Evolutionary conservation across 2,329 filamentous ascomycete species (phyloP).

Genomic region (Eutypa lata): DNA sequence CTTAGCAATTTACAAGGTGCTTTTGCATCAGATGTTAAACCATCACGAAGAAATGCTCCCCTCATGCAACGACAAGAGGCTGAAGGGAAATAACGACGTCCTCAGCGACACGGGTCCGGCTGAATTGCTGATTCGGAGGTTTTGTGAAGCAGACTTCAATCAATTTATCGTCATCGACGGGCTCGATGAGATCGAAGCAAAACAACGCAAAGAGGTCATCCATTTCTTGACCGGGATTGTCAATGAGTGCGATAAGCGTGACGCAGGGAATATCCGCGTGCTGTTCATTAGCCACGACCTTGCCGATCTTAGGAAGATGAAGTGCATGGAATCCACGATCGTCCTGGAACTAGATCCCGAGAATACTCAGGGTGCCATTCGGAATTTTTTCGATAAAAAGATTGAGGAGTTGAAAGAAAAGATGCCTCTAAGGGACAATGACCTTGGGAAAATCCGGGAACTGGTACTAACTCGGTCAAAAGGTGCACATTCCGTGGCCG

Average conservation of each 20-base stretch:
- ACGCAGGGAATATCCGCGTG: background rate
- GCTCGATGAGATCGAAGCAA: background rate
- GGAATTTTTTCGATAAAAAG: background rate
- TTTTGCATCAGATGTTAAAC: slow-evolving; percentile 30
- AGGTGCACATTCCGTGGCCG: background rate
- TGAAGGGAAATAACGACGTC: slow-evolving; percentile 19
- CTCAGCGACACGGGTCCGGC: slow-evolving; percentile 22
- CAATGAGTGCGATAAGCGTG: background rate
- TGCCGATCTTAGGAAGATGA: background rate
- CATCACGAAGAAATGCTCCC: slow-evolving; percentile 25
- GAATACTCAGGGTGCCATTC: background rate
- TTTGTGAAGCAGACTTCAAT: slow-evolving; percentile 20
- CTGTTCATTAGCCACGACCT: background rate
- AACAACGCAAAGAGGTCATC: background rate
- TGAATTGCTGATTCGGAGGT: slow-evolving; percentile 27
- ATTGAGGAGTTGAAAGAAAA: background rate
- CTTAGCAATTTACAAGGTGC: slow-evolving; percentile 26
- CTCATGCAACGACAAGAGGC: slow-evolving; percentile 25
- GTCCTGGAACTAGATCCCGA: background rate
- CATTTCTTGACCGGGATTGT: background rate
- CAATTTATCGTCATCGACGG: slow-evolving; percentile 3
- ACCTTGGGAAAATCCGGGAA: background rate
- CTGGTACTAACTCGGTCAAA: background rate
- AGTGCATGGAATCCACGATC: background rate
- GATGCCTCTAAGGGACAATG: background rate